Evolutionary conservation across 352 stramenopile species (phyloP).

Genomic region (Peronospora destructor): DNA sequence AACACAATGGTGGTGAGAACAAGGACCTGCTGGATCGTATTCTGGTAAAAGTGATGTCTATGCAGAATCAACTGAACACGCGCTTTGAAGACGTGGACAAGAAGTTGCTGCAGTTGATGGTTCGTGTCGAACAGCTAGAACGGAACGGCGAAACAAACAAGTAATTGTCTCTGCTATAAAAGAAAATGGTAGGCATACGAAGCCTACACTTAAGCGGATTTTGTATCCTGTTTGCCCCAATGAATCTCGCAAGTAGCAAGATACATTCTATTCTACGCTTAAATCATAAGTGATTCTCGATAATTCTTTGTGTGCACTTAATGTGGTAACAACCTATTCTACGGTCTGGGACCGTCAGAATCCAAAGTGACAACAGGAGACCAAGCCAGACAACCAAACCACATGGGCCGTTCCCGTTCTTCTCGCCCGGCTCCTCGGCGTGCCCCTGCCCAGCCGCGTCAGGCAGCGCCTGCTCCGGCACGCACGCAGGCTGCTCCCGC

Average conservation of each 20-base stretch:
- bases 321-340: constrained; percentile 7
- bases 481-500: constrained; percentile 42
- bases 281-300: constrained; percentile 16
- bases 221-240: no score
- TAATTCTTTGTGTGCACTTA: constrained; percentile 26
- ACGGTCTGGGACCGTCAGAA: constrained; percentile 20
- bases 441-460: constrained; percentile 35
- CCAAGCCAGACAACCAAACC: constrained; percentile 15
- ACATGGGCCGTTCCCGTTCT: constrained; percentile 63
- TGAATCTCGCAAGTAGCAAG: no score
- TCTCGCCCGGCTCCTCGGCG: constrained; percentile 38
- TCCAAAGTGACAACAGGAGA: constrained; percentile 17
- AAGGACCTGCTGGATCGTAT: constrained; percentile 18
- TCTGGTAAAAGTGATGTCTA: constrained; percentile 25
- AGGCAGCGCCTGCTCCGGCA: constrained; percentile 41
- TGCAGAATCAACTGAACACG: constrained; percentile 44
- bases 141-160: constrained; percentile 10
- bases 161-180: background rate
- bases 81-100: constrained; percentile 48
- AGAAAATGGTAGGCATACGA: background rate
- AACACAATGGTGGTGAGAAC: constrained; percentile 1
- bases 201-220: no score
- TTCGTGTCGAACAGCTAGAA: constrained; percentile 41
- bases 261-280: no score
- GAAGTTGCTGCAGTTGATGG: constrained; percentile 29